phyloP scores from a whole-genome alignment of 768 basidiomycete genomes.

The Tulasnella sp. region DNA sequence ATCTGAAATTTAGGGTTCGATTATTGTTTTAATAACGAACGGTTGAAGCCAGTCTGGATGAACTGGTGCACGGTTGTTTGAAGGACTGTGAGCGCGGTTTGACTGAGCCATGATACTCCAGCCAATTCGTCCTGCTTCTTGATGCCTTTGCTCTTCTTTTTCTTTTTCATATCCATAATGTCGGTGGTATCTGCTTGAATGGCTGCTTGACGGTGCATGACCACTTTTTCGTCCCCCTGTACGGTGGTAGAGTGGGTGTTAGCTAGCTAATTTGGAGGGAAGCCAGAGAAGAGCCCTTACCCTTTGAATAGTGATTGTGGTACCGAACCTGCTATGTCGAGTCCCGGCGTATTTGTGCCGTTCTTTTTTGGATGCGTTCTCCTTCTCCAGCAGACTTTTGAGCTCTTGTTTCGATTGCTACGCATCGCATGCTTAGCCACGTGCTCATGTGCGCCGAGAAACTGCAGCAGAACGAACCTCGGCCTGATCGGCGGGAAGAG shows the following conservation, averaged over 20 bases:
- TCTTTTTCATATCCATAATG: slow-evolving; percentile 65
- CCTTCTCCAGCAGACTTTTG: slow-evolving; percentile 65
- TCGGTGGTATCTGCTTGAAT: slow-evolving; percentile 58
- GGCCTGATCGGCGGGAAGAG: slow-evolving; percentile 47
- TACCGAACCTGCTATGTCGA: slow-evolving; percentile 93
- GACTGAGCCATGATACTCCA: slow-evolving; percentile 44
- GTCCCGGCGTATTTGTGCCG: slow-evolving; percentile 52
- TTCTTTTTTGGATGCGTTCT: slow-evolving; percentile 57
- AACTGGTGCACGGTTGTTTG: slow-evolving; percentile 66
- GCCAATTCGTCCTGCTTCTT: slow-evolving; percentile 57
- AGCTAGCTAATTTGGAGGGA: neutral
- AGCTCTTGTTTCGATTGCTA: slow-evolving; percentile 41
- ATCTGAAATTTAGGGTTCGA: neutral
- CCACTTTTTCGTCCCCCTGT: slow-evolving; percentile 36
- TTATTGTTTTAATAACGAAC: slow-evolving; percentile 42
- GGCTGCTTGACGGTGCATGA: slow-evolving; percentile 82
- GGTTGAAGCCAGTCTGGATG: slow-evolving; percentile 78
- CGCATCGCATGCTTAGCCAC: slow-evolving; percentile 11
- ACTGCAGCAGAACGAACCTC: slow-evolving; percentile 24
- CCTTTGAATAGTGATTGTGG: slow-evolving; percentile 76
- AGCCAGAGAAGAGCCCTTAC: slow-evolving; percentile 24
- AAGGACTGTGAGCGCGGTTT: slow-evolving; percentile 46
- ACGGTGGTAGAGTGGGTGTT: neutral
- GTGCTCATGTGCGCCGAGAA: neutral
- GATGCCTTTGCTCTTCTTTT: slow-evolving; percentile 43